Conservation (phyloP, 1,139 yeast genomes). For the Blastobotrys niveus region DNA sequence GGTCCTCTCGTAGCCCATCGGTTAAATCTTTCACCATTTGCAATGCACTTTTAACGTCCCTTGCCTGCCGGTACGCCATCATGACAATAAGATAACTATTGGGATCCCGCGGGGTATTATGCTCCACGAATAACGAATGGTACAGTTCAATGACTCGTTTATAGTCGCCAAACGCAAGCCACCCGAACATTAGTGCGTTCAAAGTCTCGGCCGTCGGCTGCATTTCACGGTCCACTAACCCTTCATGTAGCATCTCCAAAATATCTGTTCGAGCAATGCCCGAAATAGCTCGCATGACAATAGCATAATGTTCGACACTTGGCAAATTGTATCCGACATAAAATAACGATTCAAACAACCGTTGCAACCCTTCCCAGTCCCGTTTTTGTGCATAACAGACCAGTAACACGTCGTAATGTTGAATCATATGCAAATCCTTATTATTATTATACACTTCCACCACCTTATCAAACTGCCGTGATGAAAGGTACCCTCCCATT, state of each 20-base stretch:
- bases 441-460: conserved; percentile 37
- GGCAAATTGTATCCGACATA: conserved; percentile 54
- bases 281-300: conserved; percentile 61
- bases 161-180: conserved; percentile 44
- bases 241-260: conserved; percentile 49
- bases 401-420: conserved; percentile 28
- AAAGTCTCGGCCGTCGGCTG: conserved; percentile 46
- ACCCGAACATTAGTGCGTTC: conserved; percentile 42
- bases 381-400: conserved; percentile 46
- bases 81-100: conserved; percentile 28
- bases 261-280: conserved; percentile 50
- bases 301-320: conserved; percentile 52
- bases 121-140: conserved; percentile 36
- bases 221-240: conserved; percentile 42
- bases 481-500: conserved; percentile 41
- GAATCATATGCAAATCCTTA: conserved; percentile 29
- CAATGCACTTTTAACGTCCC: conserved; percentile 1
- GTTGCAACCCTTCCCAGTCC: conserved; percentile 56
- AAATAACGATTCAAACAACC: conserved; percentile 57
- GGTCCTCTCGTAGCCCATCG: background rate
- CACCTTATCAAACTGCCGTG: conserved; percentile 42
- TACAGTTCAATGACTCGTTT: conserved; percentile 43
- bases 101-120: conserved; percentile 34
- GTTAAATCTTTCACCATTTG: background rate
- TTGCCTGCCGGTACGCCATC: conserved; percentile 27